Base-by-base conservation (phyloP, 1,284 basidiomycete genomes). In the Ustilago nuda region DNA sequence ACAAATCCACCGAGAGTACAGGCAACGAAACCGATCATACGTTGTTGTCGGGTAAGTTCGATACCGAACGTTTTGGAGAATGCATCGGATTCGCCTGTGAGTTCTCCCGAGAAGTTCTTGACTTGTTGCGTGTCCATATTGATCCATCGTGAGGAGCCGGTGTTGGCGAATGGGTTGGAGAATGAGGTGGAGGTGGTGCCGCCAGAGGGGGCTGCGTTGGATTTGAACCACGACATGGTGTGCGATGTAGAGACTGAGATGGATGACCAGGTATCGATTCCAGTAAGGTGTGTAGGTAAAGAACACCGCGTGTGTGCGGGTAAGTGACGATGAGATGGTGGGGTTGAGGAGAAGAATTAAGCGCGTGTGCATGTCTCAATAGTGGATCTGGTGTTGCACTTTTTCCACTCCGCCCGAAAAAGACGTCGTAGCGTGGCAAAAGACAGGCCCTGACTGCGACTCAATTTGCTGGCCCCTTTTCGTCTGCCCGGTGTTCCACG, bases 1-100 rank as follows among this genome's bases (percentile, higher is more conserved):
- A 78, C 81, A 37, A 84, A 82, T 8, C 82, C 82, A 15, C 67
- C 70, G 35, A 89, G 88, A 54, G 92, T 88, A 84, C 82, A 83
- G 27, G 72, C 77, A 13, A 62, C 74, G 35, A 83, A 83, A 2
- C 82, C 82, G 13, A 81, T 82, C 36, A 83, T 37, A 1, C 82
- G 56, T 61, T 83, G 81, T 55, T 81, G 79, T 19, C 82, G 61
- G 17, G 81, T 82, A 35, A 83, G 59, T 32, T 83, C 80, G 52
- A 82, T 76, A 35, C 82, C 82, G 23, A 80, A 67, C 12, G 70
- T 70, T 51, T 78, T 76, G 36, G 68, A 66, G 56, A 83, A 83
- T 43, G 79, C 81, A 30, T 75, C 74, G 46, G 72, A 68, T 59
- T 83, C 81, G 55, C 82, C 82, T 0, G 81, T 82, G 45, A 83